phyloP scores from a whole-genome alignment of 768 basidiomycete genomes.

The Aureoboletus auriporus region DNA sequence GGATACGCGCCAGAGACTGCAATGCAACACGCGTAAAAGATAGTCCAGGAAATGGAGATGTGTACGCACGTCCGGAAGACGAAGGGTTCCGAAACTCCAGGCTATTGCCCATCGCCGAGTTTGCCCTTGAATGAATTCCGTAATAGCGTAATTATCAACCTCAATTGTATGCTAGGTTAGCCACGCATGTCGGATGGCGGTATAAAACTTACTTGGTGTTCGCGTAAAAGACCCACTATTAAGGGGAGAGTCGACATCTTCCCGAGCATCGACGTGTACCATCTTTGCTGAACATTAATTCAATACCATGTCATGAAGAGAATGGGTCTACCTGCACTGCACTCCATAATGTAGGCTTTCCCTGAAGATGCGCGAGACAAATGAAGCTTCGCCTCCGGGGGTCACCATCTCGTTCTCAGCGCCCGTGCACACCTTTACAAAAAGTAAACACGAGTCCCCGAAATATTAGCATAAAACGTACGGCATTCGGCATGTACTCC shows the following conservation, averaged over 20 bases:
- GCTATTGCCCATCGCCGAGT: constrained; percentile 91
- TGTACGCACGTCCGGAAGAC: constrained; percentile 73
- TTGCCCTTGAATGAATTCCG: constrained; percentile 80
- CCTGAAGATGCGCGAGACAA: constrained; percentile 71
- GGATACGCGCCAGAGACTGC: constrained; percentile 35
- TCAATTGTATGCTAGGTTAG: constrained; percentile 26
- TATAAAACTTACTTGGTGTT: constrained; percentile 35
- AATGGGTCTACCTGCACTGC: constrained; percentile 50
- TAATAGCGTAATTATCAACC: constrained; percentile 85
- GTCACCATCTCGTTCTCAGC: constrained; percentile 87
- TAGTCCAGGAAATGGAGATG: neutral
- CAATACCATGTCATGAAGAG: neutral
- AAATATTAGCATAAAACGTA: constrained; percentile 31
- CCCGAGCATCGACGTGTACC: constrained; percentile 94
- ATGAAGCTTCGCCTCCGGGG: constrained; percentile 76
- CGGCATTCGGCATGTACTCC: constrained; percentile 63
- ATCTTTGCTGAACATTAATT: constrained; percentile 34
- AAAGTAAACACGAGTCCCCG: neutral
- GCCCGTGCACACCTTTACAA: constrained; percentile 74
- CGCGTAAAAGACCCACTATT: constrained; percentile 54
- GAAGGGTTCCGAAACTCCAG: constrained; percentile 69
- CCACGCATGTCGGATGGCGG: neutral
- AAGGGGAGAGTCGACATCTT: constrained; percentile 70
- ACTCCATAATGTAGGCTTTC: constrained; percentile 58
- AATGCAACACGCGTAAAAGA: constrained; percentile 29